Evolutionary conservation across 2,329 filamentous ascomycete genomes (phyloP).

Genomic region (Basipetospora sp.): DNA sequence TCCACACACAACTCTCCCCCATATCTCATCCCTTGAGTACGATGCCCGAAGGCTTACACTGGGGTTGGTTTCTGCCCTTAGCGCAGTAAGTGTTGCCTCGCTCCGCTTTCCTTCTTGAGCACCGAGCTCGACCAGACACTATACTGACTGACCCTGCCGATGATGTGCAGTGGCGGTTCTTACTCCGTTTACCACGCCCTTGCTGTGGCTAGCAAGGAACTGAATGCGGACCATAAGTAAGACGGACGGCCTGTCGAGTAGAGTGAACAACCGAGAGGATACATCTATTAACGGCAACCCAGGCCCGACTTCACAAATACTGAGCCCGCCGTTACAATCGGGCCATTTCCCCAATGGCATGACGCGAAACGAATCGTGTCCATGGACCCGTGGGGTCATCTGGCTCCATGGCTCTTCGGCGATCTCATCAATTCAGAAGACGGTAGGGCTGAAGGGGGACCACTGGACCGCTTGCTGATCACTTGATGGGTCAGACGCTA

Average conservation of each 20-base stretch:
- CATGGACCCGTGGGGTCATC: conserved; percentile 88
- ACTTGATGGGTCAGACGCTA: not conserved
- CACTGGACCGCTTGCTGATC: not conserved
- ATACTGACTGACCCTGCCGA: no score
- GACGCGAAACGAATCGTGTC: conserved; percentile 90
- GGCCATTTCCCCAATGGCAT: conserved; percentile 78
- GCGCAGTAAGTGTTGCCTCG: conserved; percentile 20
- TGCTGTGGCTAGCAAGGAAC: conserved; percentile 78
- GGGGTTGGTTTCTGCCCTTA: conserved; percentile 8
- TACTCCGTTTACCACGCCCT: conserved; percentile 94
- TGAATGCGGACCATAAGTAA: conserved; percentile 65
- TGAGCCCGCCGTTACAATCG: conserved; percentile 78
- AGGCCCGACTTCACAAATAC: conserved; percentile 58
- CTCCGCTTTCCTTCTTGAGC: no score
- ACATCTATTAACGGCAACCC: not conserved
- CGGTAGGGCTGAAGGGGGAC: conserved; percentile 22
- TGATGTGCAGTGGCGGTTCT: conserved; percentile 49
- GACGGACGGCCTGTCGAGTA: not conserved
- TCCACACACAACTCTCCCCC: conserved; percentile 2
- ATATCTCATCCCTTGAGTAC: conserved; percentile 11
- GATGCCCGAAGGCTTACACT: conserved; percentile 11
- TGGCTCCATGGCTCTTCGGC: conserved; percentile 70
- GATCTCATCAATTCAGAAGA: conserved; percentile 64
- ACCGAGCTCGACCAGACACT: no score
- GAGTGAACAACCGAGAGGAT: no score